Conservation (phyloP, 345 rosid genomes). For the Jatropha curcas region DNA sequence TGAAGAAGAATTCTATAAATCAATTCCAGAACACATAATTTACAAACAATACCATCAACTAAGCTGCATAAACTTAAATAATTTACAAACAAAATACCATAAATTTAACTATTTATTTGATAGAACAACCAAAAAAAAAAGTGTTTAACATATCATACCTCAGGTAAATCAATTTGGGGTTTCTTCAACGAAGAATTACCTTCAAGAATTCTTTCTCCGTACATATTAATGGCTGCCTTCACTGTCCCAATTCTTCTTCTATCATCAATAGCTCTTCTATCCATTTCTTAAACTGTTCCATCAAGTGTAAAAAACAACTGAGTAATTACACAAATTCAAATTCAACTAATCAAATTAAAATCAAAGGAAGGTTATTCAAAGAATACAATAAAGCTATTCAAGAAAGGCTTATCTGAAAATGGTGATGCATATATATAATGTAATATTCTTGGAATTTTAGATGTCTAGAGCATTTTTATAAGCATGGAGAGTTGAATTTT, state of each 20-base stretch:
- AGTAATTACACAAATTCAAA: neutral
- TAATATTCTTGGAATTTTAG: neutral
- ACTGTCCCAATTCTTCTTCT: conserved; percentile 60
- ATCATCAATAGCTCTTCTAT: conserved; percentile 33
- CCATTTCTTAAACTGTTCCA: conserved; percentile 40
- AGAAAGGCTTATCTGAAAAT: conserved; percentile 8
- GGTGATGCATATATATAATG: neutral
- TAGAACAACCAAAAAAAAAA: too few relatives aligned
- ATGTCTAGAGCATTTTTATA: neutral
- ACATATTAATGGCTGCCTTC: conserved; percentile 51
- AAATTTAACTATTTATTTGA: too few relatives aligned
- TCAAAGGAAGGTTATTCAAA: too few relatives aligned
- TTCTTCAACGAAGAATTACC: conserved; percentile 33
- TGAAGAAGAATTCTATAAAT: conserved; percentile 42
- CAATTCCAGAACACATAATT: neutral
- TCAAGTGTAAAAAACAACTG: neutral
- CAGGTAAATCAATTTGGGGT: conserved; percentile 41
- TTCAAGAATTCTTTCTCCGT: conserved; percentile 49
- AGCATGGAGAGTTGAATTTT: neutral
- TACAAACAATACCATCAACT: neutral
- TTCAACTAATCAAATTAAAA: neutral
- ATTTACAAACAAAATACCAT: too few relatives aligned
- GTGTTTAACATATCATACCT: conserved; percentile 38
- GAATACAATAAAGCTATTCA: conserved; percentile 4
- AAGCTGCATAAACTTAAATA: too few relatives aligned